Conservation (phyloP, 106 monocot species). For the Dactylorhiza incarnata region DNA sequence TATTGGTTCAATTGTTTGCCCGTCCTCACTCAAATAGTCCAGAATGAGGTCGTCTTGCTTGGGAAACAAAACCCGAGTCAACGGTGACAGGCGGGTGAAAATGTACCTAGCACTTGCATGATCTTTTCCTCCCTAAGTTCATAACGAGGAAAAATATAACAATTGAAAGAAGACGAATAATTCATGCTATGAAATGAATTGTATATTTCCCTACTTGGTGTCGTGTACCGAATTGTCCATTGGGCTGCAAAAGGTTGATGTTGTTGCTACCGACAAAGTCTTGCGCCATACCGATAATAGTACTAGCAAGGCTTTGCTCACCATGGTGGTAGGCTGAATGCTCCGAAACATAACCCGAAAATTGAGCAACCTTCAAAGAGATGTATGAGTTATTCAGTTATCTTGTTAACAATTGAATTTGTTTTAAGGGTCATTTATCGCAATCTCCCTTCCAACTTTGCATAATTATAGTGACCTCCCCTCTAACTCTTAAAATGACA, state of each 20-base stretch:
- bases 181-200: neutral
- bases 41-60: conserved; percentile 91
- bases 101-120: conserved; percentile 84
- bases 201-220: conserved; percentile 42
- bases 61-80: conserved; percentile 77
- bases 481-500: too few relatives aligned
- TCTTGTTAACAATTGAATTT: neutral
- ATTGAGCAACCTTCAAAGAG: conserved; percentile 57
- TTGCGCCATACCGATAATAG: conserved; percentile 89
- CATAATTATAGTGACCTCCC: too few relatives aligned
- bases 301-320: conserved; percentile 75
- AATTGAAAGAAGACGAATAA: neutral
- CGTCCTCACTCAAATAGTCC: conserved; percentile 83
- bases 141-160: neutral
- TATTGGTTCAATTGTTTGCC: conserved; percentile 77
- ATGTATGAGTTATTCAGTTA: neutral
- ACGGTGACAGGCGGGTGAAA: conserved; percentile 54
- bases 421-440: neutral
- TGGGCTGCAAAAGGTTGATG: conserved; percentile 68
- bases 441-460: too few relatives aligned
- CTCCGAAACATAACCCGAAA: conserved; percentile 94
- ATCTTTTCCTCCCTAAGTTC: conserved; percentile 85
- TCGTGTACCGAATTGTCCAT: conserved; percentile 91
- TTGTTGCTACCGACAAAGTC: conserved; percentile 94
- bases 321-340: conserved; percentile 98